Percentiles rank a stretch among this genome's conserved stretches.
Conservation (phyloP, 768 basidiomycete genomes). For the Cystofilobasidium ferigula region DNA sequence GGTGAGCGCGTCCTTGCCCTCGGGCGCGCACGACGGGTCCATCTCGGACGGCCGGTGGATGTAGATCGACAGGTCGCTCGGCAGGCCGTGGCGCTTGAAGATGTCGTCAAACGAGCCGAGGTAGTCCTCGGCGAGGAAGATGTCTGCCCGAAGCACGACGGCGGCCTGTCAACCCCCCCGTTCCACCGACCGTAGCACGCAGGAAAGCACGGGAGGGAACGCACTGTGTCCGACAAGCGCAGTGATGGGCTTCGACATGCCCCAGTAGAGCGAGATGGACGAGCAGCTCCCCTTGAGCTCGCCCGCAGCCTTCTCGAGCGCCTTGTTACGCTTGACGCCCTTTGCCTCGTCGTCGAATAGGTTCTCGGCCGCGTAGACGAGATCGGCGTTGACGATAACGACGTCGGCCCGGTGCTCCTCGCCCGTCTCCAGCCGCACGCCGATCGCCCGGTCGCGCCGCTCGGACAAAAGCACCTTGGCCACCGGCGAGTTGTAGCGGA, state of each 20-base stretch:
- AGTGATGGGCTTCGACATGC: slow-evolving; percentile 37
- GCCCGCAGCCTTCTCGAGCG: slow-evolving; percentile 11
- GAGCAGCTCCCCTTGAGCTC: slow-evolving; percentile 34
- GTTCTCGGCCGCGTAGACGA: slow-evolving; percentile 41
- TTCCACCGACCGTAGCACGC: too few species aligned
- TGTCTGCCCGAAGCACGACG: slow-evolving; percentile 9
- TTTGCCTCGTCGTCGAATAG: slow-evolving; percentile 31
- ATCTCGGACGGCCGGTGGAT: slow-evolving; percentile 42
- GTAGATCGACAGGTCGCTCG: slow-evolving; percentile 42
- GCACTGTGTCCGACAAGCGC: slow-evolving; percentile 39
- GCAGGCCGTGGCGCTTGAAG: slow-evolving; percentile 40
- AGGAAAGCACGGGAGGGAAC: slow-evolving; percentile 18
- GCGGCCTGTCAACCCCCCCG: not conserved
- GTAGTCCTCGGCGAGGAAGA: slow-evolving; percentile 39
- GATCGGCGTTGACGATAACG: slow-evolving; percentile 42
- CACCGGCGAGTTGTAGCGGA: slow-evolving; percentile 39
- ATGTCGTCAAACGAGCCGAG: slow-evolving; percentile 42
- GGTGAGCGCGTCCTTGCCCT: slow-evolving; percentile 40
- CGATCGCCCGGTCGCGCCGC: slow-evolving; percentile 33
- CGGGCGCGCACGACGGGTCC: slow-evolving; percentile 41
- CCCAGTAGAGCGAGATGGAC: slow-evolving; percentile 43
- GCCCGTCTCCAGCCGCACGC: slow-evolving; percentile 36
- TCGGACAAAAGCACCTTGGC: slow-evolving; percentile 34
- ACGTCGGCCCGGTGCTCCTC: slow-evolving; percentile 36
- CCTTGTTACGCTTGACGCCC: slow-evolving; percentile 11